Evolutionary conservation across 768 basidiomycete species (phyloP).

Genomic region (Heimioporus sp.): DNA sequence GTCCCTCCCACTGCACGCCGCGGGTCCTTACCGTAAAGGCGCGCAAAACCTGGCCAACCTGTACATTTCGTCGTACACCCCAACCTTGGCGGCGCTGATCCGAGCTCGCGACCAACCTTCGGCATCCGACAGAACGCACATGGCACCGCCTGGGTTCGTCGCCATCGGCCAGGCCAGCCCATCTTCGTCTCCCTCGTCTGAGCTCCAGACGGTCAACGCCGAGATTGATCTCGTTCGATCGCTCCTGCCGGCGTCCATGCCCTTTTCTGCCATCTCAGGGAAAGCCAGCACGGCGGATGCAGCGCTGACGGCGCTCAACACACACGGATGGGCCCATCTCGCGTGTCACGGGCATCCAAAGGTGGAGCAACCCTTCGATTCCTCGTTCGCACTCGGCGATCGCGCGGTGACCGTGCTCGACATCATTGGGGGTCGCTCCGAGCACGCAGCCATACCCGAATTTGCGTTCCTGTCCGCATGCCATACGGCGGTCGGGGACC

Average conservation of each 20-base stretch:
- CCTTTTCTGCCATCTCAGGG: conserved; percentile 12
- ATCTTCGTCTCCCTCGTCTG: neutral
- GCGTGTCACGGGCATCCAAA: conserved; percentile 32
- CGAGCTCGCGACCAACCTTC: conserved; percentile 14
- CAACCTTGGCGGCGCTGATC: conserved; percentile 28
- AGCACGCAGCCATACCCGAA: neutral
- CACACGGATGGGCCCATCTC: conserved; percentile 29
- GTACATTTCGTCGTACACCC: conserved; percentile 35
- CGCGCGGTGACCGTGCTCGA: conserved; percentile 19
- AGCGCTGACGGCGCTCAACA: conserved; percentile 12
- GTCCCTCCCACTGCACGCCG: conserved; percentile 32
- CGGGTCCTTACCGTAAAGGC: conserved; percentile 26
- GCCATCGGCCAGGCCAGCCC: conserved; percentile 23
- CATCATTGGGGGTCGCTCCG: conserved; percentile 13
- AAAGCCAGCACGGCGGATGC: conserved; percentile 11
- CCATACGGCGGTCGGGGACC: conserved; percentile 27
- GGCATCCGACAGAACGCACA: neutral
- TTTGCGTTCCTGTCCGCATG: conserved; percentile 37
- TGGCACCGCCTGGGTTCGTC: conserved; percentile 2
- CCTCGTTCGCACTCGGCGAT: conserved; percentile 25
- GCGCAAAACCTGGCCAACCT: conserved; percentile 11
- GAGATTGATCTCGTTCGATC: conserved; percentile 22
- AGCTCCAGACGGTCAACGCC: conserved; percentile 12
- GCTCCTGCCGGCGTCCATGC: conserved; percentile 12
- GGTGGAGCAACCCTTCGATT: conserved; percentile 21